Evolutionary conservation across 2,329 filamentous ascomycete species (phyloP), one percentile per base, ranked within the genome.

Genomic region (Curvularia spicifera): DNA sequence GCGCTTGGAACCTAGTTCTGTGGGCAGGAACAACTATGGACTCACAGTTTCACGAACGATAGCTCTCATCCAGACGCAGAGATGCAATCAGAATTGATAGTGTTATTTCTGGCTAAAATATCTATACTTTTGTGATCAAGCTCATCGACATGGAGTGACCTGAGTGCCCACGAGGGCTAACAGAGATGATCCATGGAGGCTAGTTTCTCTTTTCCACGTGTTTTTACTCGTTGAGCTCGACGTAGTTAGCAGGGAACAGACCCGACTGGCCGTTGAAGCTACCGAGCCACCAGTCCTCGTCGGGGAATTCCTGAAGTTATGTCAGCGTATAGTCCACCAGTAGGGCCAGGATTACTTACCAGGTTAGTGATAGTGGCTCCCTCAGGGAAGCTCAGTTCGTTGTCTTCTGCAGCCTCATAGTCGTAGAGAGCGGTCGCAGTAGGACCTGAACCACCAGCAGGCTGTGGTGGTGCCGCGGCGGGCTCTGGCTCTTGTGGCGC

Each of bases 261-360:
- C 95, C 95, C 29, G 85, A 85, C 57, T 89, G 85, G 50, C 93
- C 93, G 26, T 88, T 84, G 77, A 90, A 96, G 71, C 91, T 87
- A 57, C 95, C 95, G 70, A 94, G 90, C 95, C 95, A 99, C 95
- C 95, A 99, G 75, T 99, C 95, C 66, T 98, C 94, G 71, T 98
- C 95, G 2, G 95, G 95, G 78, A 98, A 98, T 81, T 97, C 91
- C 88, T 90, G 68, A 46, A 43, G 12, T 43, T 43, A 73, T 68
- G 80, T 76, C 51, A 73, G 66, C 54, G 46, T 46, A 18, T 8
- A 22, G 5, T 42, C 26, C 10, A 46, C 26, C 5, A 43, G 5
- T 26, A 13, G 13, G 26, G 9, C 22, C 18, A 22, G 22, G 12
- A 8, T 44, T 40, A 83, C 88, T 83, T 83, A 90, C 88, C 64